Evolutionary conservation across 2,329 filamentous ascomycete genomes (phyloP), one percentile per base, ranked within the genome.

Genomic region (Cordyceps farinosa): DNA sequence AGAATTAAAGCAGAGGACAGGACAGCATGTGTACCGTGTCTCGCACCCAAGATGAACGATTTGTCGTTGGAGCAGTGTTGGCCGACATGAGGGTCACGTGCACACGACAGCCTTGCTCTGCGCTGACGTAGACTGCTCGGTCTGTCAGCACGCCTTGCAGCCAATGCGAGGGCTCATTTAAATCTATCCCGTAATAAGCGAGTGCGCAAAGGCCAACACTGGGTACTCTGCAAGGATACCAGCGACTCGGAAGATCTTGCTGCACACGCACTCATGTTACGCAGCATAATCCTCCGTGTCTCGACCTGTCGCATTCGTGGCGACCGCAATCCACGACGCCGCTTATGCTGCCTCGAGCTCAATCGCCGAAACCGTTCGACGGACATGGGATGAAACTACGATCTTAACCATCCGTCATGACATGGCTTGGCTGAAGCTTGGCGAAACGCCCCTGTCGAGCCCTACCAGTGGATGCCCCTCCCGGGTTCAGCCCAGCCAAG

Each of bases 391-490:
- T 42, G 5, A 2, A 40, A 32, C 29, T 51, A 22, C 27, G 45
- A 51, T 40, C 17, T 13, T n/a, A 17, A 50, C 30, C n/a, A 13
- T 3, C 15, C 11, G 32, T 10, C 27, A 48, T 13, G 29, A 51
- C 29, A 27, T 29, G 32, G 17, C 55, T 40, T 36, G 47, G 56
- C 27, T 59, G 45, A 59, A 36, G 56, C 32, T 59, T 59, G 56
- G 56, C 56, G 27, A 11, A 29, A 15, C 45, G 47, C 36, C 56
- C 17, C 11, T n/a, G 13, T 36, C 32, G 10, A 59, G 56, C 56
- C 47, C 36, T 59, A 59, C 11, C 10, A 32, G 56, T 59, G 56
- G 56, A 59, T 40, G 36, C 40, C 54, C 54, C 54, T 57, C 22
- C 45, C 47, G 17, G 13, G 27, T 6, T 27, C n/a, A 48, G 45